These are phyloP conservation scores for Nannizziopsis barbatae DNA, from an alignment of 2,329 filamentous ascomycete species.

Conservation along the genomic window DNA sequence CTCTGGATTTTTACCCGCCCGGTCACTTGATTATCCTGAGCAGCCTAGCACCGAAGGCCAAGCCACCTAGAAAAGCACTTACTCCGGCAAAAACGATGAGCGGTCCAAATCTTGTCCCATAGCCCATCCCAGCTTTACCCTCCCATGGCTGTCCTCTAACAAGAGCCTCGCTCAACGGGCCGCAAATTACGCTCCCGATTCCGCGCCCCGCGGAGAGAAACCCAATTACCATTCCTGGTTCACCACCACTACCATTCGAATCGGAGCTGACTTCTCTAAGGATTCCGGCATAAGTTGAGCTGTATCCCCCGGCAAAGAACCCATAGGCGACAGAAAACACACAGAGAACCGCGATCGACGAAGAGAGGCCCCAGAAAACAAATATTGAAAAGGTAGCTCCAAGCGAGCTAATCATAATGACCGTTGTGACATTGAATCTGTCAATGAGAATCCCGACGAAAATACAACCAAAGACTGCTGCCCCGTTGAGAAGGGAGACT, in stretches of 20 bases:
- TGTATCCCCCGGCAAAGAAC: slow-evolving; percentile 37
- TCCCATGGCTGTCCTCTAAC: slow-evolving; percentile 28
- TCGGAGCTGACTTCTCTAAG: slow-evolving; percentile 33
- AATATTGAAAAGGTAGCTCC: slow-evolving; percentile 35
- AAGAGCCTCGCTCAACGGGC: slow-evolving; percentile 41
- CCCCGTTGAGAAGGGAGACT: slow-evolving; percentile 25
- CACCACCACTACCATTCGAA: slow-evolving; percentile 20
- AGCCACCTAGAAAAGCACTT: slow-evolving; percentile 22
- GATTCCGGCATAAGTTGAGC: slow-evolving; percentile 37
- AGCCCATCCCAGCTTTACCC: slow-evolving; percentile 30
- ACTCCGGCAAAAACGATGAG: slow-evolving; percentile 36
- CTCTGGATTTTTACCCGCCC: too few relatives aligned
- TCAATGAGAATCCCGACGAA: slow-evolving; percentile 33
- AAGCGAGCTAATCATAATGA: slow-evolving; percentile 33
- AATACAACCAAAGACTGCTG: slow-evolving; percentile 26
- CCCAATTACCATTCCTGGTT: slow-evolving; percentile 41
- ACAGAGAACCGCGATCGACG: slow-evolving; percentile 31
- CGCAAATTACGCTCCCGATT: slow-evolving; percentile 41
- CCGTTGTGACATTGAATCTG: slow-evolving; percentile 31
- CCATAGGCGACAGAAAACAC: slow-evolving; percentile 37
- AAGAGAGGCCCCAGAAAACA: slow-evolving; percentile 38
- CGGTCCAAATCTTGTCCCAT: slow-evolving; percentile 35
- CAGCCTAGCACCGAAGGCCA: slow-evolving; percentile 10
- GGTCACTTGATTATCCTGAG: slow-evolving; percentile 5
- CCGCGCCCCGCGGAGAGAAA: slow-evolving; percentile 41